phyloP scores from a whole-genome alignment of 305 asterid genomes.

The Rubia peregrina region DNA sequence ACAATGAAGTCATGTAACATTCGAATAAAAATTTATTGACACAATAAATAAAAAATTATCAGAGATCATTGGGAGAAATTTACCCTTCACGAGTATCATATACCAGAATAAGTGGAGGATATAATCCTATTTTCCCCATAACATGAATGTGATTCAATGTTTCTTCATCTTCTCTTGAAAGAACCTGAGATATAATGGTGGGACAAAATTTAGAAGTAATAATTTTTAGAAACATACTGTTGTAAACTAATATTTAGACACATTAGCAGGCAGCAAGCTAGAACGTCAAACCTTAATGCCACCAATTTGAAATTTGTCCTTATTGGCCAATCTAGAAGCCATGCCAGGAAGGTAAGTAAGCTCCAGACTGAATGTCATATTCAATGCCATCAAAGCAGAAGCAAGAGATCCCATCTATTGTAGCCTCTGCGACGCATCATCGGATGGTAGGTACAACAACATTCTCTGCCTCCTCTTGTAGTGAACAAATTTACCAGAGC shows the following conservation, averaged over 20 bases:
- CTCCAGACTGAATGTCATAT: conserved; percentile 57
- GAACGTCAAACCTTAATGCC: conserved; percentile 46
- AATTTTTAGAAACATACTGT: background rate
- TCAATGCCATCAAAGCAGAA: conserved; percentile 53
- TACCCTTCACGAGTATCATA: conserved; percentile 87
- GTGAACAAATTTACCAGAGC: conserved; percentile 40
- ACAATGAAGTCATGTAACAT: conserved; percentile 11
- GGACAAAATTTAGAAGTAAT: background rate
- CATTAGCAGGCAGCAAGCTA: conserved; percentile 2
- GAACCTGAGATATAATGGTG: conserved; percentile 39
- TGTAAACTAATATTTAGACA: background rate
- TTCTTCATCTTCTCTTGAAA: conserved; percentile 55
- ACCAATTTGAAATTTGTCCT: conserved; percentile 53
- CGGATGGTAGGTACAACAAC: conserved; percentile 51
- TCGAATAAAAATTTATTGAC: conserved; percentile 6
- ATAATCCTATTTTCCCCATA: conserved; percentile 59
- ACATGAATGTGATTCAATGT: conserved; percentile 48
- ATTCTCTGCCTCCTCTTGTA: conserved; percentile 68
- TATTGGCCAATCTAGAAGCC: conserved; percentile 72
- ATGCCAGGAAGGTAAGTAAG: conserved; percentile 56
- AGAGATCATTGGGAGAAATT: conserved; percentile 9
- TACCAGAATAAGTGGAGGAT: conserved; percentile 62
- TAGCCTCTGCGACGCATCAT: conserved; percentile 42
- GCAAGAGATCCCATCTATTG: conserved; percentile 71
- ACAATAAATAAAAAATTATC: conserved; percentile 5